Base-by-base conservation (phyloP, 75 land plant genomes). In the Cryptomeria japonica region DNA sequence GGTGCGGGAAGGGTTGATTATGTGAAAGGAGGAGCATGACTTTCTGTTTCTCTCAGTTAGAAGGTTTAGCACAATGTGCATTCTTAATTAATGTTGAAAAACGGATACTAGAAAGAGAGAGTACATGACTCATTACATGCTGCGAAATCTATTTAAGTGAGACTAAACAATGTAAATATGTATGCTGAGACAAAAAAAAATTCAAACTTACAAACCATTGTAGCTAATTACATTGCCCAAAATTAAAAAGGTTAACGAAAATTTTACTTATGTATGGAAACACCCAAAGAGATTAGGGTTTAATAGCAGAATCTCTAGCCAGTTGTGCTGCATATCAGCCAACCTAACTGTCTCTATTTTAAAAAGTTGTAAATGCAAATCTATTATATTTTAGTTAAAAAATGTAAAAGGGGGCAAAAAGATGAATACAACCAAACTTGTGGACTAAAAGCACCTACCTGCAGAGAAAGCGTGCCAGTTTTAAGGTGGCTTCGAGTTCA, bases 401-500 rank as follows among this genome's bases (percentile, higher is more conserved):
- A 82, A 8, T 44, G 14, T 9, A 46, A 46, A 44, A n/a, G 9
- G 12, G 32, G 12, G 9, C n/a, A 13, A 82, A 42, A 44, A 46
- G 51, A 22, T 46, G n/a, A 82, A 2, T 14, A 13, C 53, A 82
- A 46, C 84, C 51, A 46, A 82, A 82, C 49, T 28, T 82, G 32
- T 41, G 47, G 8, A 11, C 32, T 3, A 31, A 82, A n/a, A 28
- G 49, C 49, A 15, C 25, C 55, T 89, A 95, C 98, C 98, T 91
- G 93, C 98, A 98, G 84, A 98, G 96, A 87, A 93, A 95, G 75
- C 98, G 89, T 58, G 99, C 98, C 88, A 98, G 89, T 87, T 98
- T 98, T 86, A 98, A 85, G 25, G 93, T 94, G 86, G 99, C 99
- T 88, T 98, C 99, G 80, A 98, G 93, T 88, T 98, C 99, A 94